Base-by-base conservation (phyloP, 257 asterid species). In the Primulina eburnea region DNA sequence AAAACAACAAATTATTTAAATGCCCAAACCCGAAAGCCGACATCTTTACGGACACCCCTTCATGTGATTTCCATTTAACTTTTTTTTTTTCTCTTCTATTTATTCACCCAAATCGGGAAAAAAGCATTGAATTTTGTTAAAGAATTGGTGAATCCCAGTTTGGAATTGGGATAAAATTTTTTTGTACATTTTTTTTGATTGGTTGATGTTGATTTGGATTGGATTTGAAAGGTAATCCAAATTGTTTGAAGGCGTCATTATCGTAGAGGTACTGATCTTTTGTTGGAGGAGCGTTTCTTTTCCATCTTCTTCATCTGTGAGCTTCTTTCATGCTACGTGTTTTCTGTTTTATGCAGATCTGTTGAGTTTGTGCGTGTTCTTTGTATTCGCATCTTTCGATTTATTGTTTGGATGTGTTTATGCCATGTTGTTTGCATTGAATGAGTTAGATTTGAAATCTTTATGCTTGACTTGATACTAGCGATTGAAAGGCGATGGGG, bases 261-360 rank as follows among this genome's bases (percentile, higher is more conserved):
- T 75, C 74, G 32, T 34, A 47, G 7, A 47, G 5, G 17, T 35
- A 40, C 38, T 20, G 53, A 50, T 60, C 59, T 24, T 73, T 65
- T 62, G 73, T 57, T 64, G 74, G 68, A 57, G 30, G 56, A 61
- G 21, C 59, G 29, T 56, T 43, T 73, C 30, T 20, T 40, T 43
- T 20, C 64, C 67, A 32, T 26, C 60, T 52, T 60, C 78, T 35
- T 34, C 53, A 35, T 40, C 69, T 12, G 72, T 70, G 67, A 78
- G 82, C 63, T 61, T 24, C 0, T 47, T 71, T 71, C 58, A 5
- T 21, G 62, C 55, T 68, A 62, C 10, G 1, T 7, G 7, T 53
- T 65, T 33, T 5, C 20, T 65, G 58, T 12, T 68, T 35, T 67
- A 26, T 62, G 65, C 61, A 78, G 82, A 78, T 78, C 79, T 78